Evolutionary conservation across 768 basidiomycete species (phyloP), one percentile per base, ranked within the genome.

Genomic region (Lentinula guzmanii): DNA sequence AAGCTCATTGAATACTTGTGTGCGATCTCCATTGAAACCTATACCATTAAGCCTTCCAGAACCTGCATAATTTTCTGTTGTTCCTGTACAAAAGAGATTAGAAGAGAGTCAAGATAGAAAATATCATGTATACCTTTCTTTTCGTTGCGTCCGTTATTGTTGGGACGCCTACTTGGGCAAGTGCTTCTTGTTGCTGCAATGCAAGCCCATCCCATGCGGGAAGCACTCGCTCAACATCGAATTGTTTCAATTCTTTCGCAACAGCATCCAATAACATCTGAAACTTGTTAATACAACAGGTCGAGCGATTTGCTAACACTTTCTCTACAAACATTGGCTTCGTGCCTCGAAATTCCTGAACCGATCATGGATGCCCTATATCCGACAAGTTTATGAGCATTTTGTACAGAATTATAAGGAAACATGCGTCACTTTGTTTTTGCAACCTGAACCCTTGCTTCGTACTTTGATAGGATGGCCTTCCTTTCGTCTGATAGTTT

Each of bases 191-290:
- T 70, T 94, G 92, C 66, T 82, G 84, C 54, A 82, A 74, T 18
- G 87, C 71, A n/a, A 93, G 77, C 18, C 81, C 82, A 67, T 91
- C 91, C 90, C 91, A 94, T 8, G 89, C 87, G 2, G 84, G 77
- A 5, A 93, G 71, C 9, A 79, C 87, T 41, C 87, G 79, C 55
- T 91, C 85, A n/a, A 66, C 66, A 68, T 93, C 91, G 68, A 92
- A 92, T 63, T 78, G 82, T 42, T 70, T 74, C 41, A 93, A 70
- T 63, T 91, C 91, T 65, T 77, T 82, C 62, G 80, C 82, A 73
- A 87, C 86, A 24, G 81, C 80, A 52, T 81, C 81, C 52, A 82
- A 80, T 65, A 93, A 74, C 79, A 79, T 84, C 92, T 94, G 70
- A 55, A 52, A 62, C 61, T 15, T 16, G 37, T 28, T 42, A 62